Evolutionary conservation across 2,329 filamentous ascomycete genomes (phyloP), one percentile per base, ranked within the genome.

Genomic region (Hymenoscyphus fraxineus): DNA sequence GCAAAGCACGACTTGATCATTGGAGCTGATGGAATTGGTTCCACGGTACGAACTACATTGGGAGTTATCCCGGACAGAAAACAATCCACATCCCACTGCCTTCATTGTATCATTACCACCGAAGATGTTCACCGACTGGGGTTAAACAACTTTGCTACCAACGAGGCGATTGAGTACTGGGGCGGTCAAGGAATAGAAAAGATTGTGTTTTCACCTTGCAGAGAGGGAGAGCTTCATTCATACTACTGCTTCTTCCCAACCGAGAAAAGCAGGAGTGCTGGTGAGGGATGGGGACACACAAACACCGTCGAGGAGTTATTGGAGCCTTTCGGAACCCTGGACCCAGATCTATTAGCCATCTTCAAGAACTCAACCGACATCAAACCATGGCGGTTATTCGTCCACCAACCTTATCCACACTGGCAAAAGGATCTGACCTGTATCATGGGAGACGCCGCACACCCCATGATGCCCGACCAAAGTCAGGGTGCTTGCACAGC

Each of bases 381-480:
- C 61, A 73, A 75, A 54, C 72, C 70, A 40, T 74, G 73, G 73
- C 59, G 71, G 19, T 47, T 65, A 1, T 64, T 64, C 16, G 65
- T 85, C 15, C 87, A 89, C 73, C 41, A 67, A 41, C 85, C 85
- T 1, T 89, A 89, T 65, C 81, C 82, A 0, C 84, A 85, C 68
- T 78, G 85, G 63, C 76, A 80, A 58, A 82, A 83, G 68, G 76
- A 74, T 19, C 78, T 75, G 31, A 81, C 82, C 0, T 86, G 83
- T 59, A 76, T 90, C 0, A 73, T 90, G 15, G 88, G 88, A 3
- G 88, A 90, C 70, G 87, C 88, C 6, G 86, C 80, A 1, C 87
- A 89, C 69, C 87, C 87, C 1, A 88, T 88, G 85, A 85, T 89
- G 83, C 86, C 87, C 0, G 82, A 90, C 71, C 88, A 90, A 72